These are phyloP conservation scores for Arxiozyma telluris DNA, from an alignment of 1,139 yeast species.

Conservation along the genomic window DNA sequence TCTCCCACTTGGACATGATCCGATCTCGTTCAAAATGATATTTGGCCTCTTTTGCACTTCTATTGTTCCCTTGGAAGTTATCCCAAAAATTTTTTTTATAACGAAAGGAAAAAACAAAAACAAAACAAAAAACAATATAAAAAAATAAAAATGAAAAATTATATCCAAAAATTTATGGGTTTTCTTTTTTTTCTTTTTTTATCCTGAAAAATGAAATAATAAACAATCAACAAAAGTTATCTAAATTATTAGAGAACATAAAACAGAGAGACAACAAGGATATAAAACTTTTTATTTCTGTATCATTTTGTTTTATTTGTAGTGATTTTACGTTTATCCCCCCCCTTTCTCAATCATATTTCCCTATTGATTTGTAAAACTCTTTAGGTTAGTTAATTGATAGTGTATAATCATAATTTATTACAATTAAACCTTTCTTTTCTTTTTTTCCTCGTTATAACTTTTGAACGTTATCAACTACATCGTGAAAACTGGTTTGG, in stretches of 20 bases:
- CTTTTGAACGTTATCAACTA: too few species aligned
- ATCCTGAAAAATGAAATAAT: background rate
- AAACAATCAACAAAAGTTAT: background rate
- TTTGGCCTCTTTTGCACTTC: too few species aligned
- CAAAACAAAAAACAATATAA: too few species aligned
- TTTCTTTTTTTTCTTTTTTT: background rate
- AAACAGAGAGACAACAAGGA: too few species aligned
- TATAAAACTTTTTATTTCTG: too few species aligned
- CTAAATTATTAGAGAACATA: background rate
- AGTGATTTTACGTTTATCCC: too few species aligned
- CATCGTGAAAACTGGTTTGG: background rate
- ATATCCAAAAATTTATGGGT: background rate
- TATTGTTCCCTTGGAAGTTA: too few species aligned
- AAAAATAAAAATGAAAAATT: background rate
- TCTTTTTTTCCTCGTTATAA: background rate
- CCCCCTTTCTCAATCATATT: background rate
- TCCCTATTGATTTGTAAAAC: too few species aligned
- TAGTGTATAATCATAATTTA: too few species aligned
- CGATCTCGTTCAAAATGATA: background rate
- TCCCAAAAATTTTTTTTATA: background rate
- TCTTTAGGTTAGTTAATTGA: too few species aligned
- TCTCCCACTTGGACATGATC: background rate
- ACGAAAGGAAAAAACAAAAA: background rate
- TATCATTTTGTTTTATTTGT: too few species aligned
- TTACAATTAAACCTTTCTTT: background rate